Conservation (phyloP, 2,329 filamentous ascomycete genomes). For the Colletotrichum falcatum region DNA sequence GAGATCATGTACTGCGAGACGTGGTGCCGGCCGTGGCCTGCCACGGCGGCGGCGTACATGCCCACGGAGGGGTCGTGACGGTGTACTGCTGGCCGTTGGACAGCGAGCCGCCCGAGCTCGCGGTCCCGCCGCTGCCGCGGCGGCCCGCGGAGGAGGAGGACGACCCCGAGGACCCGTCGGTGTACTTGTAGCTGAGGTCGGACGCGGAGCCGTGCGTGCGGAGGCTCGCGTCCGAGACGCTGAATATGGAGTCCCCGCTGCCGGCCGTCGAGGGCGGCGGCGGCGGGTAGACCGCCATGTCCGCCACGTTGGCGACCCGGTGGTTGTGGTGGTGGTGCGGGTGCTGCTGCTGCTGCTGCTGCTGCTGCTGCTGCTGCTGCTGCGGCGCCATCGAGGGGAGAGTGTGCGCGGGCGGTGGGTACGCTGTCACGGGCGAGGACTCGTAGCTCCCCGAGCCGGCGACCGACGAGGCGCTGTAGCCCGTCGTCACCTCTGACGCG, state of each 20-base stretch:
- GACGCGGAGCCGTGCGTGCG: slow-evolving; percentile 33
- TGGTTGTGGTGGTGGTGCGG: slow-evolving; percentile 1
- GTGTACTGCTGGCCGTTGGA: slow-evolving; percentile 39
- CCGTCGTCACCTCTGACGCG: slow-evolving; percentile 18
- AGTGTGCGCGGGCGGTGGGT: slow-evolving; percentile 26
- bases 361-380: neutral
- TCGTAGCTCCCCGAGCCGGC: slow-evolving; percentile 16
- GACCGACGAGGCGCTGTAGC: slow-evolving; percentile 17
- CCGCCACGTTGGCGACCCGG: slow-evolving; percentile 21
- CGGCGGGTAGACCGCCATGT: slow-evolving; percentile 30
- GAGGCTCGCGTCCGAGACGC: slow-evolving; percentile 35
- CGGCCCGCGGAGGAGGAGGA: slow-evolving; percentile 3
- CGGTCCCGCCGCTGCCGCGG: slow-evolving; percentile 31
- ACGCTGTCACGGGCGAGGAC: slow-evolving; percentile 26
- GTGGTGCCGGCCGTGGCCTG: slow-evolving; percentile 15
- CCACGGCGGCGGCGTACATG: slow-evolving; percentile 29
- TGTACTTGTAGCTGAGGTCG: slow-evolving; percentile 42
- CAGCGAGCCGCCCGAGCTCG: slow-evolving; percentile 12
- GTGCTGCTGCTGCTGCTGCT: neutral
- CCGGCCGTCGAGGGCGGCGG: slow-evolving; percentile 33
- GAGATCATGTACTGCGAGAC: slow-evolving; percentile 25
- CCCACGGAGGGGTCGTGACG: slow-evolving; percentile 25
- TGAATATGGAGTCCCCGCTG: slow-evolving; percentile 38
- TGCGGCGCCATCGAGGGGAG: slow-evolving; percentile 33
- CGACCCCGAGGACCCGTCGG: slow-evolving; percentile 15